phyloP scores from a whole-genome alignment of 768 basidiomycete species.

The Phlebiopsis gigantea region DNA sequence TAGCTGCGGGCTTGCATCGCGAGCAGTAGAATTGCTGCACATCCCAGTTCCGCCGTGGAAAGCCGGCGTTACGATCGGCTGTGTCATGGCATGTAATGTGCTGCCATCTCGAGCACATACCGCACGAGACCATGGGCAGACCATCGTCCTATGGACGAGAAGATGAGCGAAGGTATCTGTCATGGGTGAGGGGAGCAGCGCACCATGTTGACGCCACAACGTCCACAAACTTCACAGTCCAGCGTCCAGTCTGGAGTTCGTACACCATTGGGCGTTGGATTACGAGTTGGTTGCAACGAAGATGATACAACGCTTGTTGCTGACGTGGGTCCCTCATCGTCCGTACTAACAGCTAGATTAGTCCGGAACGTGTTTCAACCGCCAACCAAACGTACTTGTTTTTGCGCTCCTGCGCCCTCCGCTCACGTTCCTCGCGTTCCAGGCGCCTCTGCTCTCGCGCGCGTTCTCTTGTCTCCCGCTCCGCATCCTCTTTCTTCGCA shows the following conservation, averaged over 20 bases:
- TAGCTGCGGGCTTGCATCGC: slow-evolving; percentile 2
- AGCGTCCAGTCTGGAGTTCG: slow-evolving; percentile 76
- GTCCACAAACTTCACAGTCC: slow-evolving; percentile 82
- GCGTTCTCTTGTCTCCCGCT: slow-evolving; percentile 42
- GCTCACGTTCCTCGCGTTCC: slow-evolving; percentile 39
- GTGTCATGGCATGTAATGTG: slow-evolving; percentile 82
- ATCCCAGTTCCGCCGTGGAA: slow-evolving; percentile 76
- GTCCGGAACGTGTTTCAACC: neutral
- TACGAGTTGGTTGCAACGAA: slow-evolving; percentile 20
- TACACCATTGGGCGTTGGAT: slow-evolving; percentile 36
- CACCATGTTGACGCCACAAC: slow-evolving; percentile 69
- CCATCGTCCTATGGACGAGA: slow-evolving; percentile 61
- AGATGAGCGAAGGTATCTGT: slow-evolving; percentile 10
- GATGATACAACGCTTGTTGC: slow-evolving; percentile 4
- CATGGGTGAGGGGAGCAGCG: slow-evolving; percentile 22
- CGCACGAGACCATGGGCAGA: slow-evolving; percentile 75
- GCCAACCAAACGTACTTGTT: slow-evolving; percentile 13
- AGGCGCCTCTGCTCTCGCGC: slow-evolving; percentile 48
- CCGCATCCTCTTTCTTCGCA: slow-evolving; percentile 33
- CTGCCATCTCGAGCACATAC: slow-evolving; percentile 81
- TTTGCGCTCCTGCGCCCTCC: slow-evolving; percentile 26
- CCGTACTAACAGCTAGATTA: slow-evolving; percentile 12
- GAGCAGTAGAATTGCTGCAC: slow-evolving; percentile 77
- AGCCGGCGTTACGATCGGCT: slow-evolving; percentile 59
- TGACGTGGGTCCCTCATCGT: neutral